phyloP scores from a whole-genome alignment of 2,329 filamentous ascomycete species.

The Conoideocrella luteorostrata region DNA sequence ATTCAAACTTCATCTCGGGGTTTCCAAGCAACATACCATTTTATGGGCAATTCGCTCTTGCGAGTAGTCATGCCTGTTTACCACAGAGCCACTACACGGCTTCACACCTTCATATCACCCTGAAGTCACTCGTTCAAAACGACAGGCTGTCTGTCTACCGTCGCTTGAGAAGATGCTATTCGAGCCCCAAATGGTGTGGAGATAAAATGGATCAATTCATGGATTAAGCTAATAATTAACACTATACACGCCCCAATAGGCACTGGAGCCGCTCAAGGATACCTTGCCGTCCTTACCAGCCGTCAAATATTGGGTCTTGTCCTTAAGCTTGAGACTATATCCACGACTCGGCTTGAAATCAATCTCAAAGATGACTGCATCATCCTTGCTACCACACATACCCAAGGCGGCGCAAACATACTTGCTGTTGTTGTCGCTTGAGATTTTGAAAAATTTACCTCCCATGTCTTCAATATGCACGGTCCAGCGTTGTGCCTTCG shows the following conservation, averaged over 20 bases:
- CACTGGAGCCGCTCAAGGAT: not conserved
- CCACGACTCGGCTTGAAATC: conserved; percentile 14
- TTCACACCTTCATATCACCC: too few relatives aligned
- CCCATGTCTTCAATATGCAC: not conserved
- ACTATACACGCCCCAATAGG: conserved; percentile 9
- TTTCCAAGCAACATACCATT: too few relatives aligned
- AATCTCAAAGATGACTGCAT: conserved; percentile 14
- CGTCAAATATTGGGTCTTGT: conserved; percentile 3
- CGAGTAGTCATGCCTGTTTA: too few relatives aligned
- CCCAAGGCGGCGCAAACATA: conserved; percentile 5
- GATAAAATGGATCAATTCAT: too few relatives aligned
- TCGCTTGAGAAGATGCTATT: too few relatives aligned
- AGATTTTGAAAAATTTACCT: conserved; percentile 22
- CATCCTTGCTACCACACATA: conserved; percentile 1
- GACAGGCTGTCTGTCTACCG: too few relatives aligned
- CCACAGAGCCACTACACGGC: too few relatives aligned
- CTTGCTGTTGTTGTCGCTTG: conserved; percentile 47
- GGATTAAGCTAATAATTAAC: conserved; percentile 11
- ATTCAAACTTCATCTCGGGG: too few relatives aligned
- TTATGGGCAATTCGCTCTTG: too few relatives aligned
- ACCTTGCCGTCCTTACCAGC: not conserved
- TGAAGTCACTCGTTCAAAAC: too few relatives aligned
- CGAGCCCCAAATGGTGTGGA: too few relatives aligned
- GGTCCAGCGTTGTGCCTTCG: not conserved
- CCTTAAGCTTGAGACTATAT: conserved; percentile 12